Evolutionary conservation across 768 basidiomycete species (phyloP).

Genomic region (Suillus bovinus): DNA sequence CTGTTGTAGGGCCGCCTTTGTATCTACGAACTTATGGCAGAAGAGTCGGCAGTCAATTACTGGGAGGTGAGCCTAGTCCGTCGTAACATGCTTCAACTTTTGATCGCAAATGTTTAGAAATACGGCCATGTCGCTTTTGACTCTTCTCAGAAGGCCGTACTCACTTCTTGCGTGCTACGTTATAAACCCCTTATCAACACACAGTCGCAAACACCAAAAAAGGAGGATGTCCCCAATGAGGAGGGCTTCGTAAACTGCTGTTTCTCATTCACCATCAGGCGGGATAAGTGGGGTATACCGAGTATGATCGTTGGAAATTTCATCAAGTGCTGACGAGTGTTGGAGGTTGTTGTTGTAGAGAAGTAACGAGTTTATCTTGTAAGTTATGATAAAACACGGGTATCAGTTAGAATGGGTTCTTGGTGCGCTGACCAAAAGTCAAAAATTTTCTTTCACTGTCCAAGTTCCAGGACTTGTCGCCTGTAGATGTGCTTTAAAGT

Average conservation of each 20-base stretch:
- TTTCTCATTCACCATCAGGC: conserved; percentile 86
- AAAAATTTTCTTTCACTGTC: neutral
- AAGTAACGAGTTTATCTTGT: conserved; percentile 3
- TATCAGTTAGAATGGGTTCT: neutral
- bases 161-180: conserved; percentile 87
- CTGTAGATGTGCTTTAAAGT: neutral
- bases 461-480: neutral
- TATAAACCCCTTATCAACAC: conserved; percentile 67
- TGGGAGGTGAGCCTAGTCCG: conserved; percentile 76
- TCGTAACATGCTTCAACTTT: neutral
- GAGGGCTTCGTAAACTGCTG: conserved; percentile 84
- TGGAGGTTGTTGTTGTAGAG: conserved; percentile 6
- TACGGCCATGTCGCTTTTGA: conserved; percentile 94
- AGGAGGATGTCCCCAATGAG: conserved; percentile 44
- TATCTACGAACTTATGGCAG: conserved; percentile 98
- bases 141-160: conserved; percentile 87
- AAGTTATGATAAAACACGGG: neutral
- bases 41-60: conserved; percentile 94
- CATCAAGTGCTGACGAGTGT: conserved; percentile 57
- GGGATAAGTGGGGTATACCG: conserved; percentile 85
- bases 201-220: conserved; percentile 31
- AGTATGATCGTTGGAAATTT: conserved; percentile 92
- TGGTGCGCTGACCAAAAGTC: neutral
- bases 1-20: conserved; percentile 74
- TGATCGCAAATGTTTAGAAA: conserved; percentile 57